Evolutionary conservation across 1,284 basidiomycete genomes (phyloP).

Genomic region (Abortiporus biennis): DNA sequence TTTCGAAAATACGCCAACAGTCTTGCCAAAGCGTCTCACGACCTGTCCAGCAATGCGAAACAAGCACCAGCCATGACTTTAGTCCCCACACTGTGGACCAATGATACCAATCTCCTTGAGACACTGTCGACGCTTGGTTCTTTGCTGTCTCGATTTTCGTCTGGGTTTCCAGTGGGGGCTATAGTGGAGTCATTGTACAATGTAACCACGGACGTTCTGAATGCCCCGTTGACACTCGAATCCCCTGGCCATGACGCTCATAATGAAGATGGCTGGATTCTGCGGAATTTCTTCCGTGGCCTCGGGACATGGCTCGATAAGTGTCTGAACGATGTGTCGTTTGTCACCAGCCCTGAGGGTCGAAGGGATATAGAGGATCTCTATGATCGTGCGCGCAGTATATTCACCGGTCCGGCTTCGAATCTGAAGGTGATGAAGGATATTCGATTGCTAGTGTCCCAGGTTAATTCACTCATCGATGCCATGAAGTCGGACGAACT

Average conservation of each 20-base stretch:
- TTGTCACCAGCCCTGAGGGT: slow-evolving; percentile 28
- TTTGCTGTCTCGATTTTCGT: slow-evolving; percentile 36
- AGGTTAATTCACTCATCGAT: slow-evolving; percentile 26
- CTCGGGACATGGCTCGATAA: slow-evolving; percentile 30
- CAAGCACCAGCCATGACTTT: slow-evolving; percentile 1
- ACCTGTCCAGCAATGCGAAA: slow-evolving; percentile 15
- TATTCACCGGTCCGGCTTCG: slow-evolving; percentile 18
- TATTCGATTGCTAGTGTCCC: slow-evolving; percentile 24
- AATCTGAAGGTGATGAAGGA: slow-evolving; percentile 20
- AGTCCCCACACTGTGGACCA: slow-evolving; percentile 21
- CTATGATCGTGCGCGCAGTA: slow-evolving; percentile 29
- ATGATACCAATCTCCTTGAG: slow-evolving; percentile 22
- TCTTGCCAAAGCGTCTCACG: slow-evolving; percentile 18
- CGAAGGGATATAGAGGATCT: slow-evolving; percentile 26
- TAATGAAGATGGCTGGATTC: slow-evolving; percentile 9
- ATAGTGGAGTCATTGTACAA: slow-evolving; percentile 23
- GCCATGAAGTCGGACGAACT: slow-evolving; percentile 30
- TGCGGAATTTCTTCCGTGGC: slow-evolving; percentile 26
- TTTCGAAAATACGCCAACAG: slow-evolving; percentile 34
- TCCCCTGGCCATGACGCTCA: too few species aligned
- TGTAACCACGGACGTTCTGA: slow-evolving; percentile 20
- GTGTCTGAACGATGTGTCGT: slow-evolving; percentile 29
- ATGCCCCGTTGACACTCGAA: slow-evolving; percentile 17
- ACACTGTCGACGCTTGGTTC: slow-evolving; percentile 28
- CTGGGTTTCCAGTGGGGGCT: slow-evolving; percentile 31